A percentile compares a stretch with the other conserved stretches of the same genome.
Conservation (phyloP, 2,329 filamentous ascomycete genomes). For the Fusarium paranaense region DNA sequence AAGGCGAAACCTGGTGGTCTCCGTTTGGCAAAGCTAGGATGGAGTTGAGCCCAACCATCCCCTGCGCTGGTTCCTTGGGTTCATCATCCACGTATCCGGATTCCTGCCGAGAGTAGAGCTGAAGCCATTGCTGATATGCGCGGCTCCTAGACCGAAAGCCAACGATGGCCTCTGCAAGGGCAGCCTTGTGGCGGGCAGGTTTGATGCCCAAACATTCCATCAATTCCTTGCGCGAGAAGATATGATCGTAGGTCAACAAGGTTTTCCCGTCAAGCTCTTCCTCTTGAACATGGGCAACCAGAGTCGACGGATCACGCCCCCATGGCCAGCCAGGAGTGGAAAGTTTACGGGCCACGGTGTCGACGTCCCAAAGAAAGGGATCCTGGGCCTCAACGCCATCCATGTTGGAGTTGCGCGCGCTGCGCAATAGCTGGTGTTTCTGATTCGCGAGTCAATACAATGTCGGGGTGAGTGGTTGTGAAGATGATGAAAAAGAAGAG, state of each 20-base stretch:
- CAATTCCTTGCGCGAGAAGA: slow-evolving; percentile 62
- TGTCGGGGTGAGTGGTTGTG: background rate
- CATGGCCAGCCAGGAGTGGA: slow-evolving; percentile 66
- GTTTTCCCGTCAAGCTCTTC: slow-evolving; percentile 74
- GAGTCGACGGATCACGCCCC: slow-evolving; percentile 58
- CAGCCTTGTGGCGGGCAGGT: slow-evolving; percentile 67
- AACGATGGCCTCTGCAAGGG: slow-evolving; percentile 68
- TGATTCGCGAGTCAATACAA: slow-evolving; percentile 2
- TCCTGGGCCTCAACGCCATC: slow-evolving; percentile 58
- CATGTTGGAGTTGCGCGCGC: slow-evolving; percentile 38
- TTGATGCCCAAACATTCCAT: slow-evolving; percentile 67
- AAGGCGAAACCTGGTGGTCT: background rate
- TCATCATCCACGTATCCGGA: slow-evolving; percentile 26
- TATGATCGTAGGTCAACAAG: slow-evolving; percentile 68
- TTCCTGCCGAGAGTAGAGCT: slow-evolving; percentile 35
- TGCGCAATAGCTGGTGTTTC: slow-evolving; percentile 9
- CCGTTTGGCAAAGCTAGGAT: background rate
- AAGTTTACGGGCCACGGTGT: slow-evolving; percentile 74
- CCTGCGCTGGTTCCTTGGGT: background rate
- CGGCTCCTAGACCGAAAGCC: slow-evolving; percentile 65
- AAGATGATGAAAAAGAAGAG: background rate
- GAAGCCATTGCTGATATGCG: slow-evolving; percentile 56
- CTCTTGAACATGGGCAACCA: slow-evolving; percentile 68
- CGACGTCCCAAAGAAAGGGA: slow-evolving; percentile 79
- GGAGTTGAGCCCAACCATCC: background rate